Base-by-base conservation (phyloP, 345 rosid genomes). In the Sapria himalayana region DNA sequence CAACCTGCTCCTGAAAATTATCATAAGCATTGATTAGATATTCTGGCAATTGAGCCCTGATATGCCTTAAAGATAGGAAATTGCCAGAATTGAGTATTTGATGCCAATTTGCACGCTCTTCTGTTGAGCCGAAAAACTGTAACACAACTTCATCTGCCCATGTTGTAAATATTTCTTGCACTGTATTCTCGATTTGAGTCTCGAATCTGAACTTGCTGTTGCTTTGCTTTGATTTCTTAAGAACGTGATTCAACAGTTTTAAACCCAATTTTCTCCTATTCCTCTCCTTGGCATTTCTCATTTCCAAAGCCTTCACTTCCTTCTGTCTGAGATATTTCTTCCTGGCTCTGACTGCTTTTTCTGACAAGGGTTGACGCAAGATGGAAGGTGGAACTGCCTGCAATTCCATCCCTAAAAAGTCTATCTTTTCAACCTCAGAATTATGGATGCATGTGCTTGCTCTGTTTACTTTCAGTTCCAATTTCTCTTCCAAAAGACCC, bases 351-450 rank as follows among this genome's bases (percentile, higher is more conserved):
- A 81, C 45, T 9, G 79, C 97, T 38, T 86, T 86, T 48, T 78
- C 92, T 3, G 94, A 78, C 70, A 61, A 49, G 32, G 82, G 89
- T 4, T 85, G 92, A 37, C 49, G 71, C 70, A 86, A 56, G 50
- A 86, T 70, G 3, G 89, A 86, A 57, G 94, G 94, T 0, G 63
- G 77, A 31, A 86, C 92, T 29, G 82, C 97, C 65, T 78, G 97
- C 49, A 86, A 57, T 66, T 71, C 85, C 81, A 81, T 64, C 39
- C 78, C 92, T 43, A 81, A 52, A 54, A 86, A 81, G 9, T 39
- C 65, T 29, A 81, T 73, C 63, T 78, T 81, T 62, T 86, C 97
- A 0, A 77, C 67, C 9, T 67, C 77, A 0, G 92, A 76, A 64
- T 89, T 76, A 49, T 81, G 97, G 46, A 78, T 73, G 29, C 69